These are phyloP conservation scores for Pyrus hybrid DNA, from an alignment of 331 rosid species.

Conservation along the genomic window DNA sequence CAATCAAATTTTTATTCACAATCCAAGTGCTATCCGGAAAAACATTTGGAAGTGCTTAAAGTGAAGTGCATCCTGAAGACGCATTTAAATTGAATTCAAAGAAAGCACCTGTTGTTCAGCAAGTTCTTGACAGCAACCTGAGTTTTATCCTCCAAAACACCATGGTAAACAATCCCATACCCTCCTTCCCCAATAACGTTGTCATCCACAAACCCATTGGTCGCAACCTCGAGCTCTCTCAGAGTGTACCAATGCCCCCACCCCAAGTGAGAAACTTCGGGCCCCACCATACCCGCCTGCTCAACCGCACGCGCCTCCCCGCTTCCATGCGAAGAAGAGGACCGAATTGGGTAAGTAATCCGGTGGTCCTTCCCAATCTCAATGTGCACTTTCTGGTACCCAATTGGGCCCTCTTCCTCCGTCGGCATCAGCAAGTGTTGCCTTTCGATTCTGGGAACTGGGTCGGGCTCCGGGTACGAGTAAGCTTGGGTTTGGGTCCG, in stretches of 20 bases:
- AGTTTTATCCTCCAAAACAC: conserved; percentile 50
- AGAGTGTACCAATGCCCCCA: conserved; percentile 94
- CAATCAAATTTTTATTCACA: too few species aligned
- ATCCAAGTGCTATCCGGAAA: too few species aligned
- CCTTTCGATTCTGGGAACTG: conserved; percentile 23
- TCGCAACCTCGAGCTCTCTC: conserved; percentile 72
- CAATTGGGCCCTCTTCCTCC: conserved; percentile 42
- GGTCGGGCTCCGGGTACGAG: conserved; percentile 44
- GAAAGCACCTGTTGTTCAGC: conserved; percentile 62
- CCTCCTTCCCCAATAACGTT: conserved; percentile 87
- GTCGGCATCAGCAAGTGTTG: conserved; percentile 32
- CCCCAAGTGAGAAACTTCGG: conserved; percentile 85
- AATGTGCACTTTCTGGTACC: conserved; percentile 41
- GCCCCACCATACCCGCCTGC: conserved; percentile 47
- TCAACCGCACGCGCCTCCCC: conserved; percentile 38
- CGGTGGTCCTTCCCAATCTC: conserved; percentile 74
- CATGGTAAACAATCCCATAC: conserved; percentile 80
- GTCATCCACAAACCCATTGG: conserved; percentile 53
- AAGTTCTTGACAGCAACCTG: conserved; percentile 71
- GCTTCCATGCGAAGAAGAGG: conserved; percentile 35
- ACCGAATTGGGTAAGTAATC: conserved; percentile 55
- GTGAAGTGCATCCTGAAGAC: too few species aligned
- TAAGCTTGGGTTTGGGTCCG: conserved; percentile 28
- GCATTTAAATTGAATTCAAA: neutral
- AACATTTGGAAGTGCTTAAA: too few species aligned